Base-by-base conservation (phyloP, 2,329 filamentous ascomycete genomes). In the Trichoderma aggressivum region DNA sequence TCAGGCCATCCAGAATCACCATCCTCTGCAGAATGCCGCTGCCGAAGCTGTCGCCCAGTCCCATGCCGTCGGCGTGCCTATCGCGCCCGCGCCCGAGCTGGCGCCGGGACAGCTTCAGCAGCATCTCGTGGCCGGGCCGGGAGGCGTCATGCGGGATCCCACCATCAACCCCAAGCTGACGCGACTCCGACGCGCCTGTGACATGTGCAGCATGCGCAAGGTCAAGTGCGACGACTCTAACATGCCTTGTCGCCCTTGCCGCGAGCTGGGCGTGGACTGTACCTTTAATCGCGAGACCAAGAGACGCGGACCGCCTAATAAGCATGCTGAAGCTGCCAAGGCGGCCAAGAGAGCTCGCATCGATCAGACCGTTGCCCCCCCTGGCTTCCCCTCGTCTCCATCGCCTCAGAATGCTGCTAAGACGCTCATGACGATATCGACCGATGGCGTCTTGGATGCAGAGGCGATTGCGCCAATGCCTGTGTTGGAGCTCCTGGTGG, bases 381-480 rank as follows among this genome's bases (percentile, higher is more conserved):
- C 76, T 7, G 74, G 75, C n/a, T 76, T 75, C 16, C 70, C 75
- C 68, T 67, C 79, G n/a, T 82, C 82, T 3, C 80, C 84, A 0
- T 81, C 82, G 16, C 82, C 84, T 6, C 85, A 86, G 73, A 83
- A 81, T 53, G 84, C 84, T 0, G 83, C 85, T 63, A 84, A 86
- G 75, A 80, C 85, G 0, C 78, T 87, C 30, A 82, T 87, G 72
- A 83, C 85, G 14, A 85, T 83, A 18, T 81, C 81, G 16, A 76
- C 77, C 2, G 78, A 79, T n/a, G 77, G 76, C 32, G 78, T 80
- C n/a, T 77, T 89, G 16, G 87, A 88, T 72, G 88, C 90, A 61
- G 92, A 94, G 77, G 84, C 87, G 2, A 94, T 94, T 73, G 92
- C 91, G 53, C 90, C 92, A 0, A 85, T 91, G 79, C 86, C 88